Base-by-base conservation (phyloP, 148 eudicot genomes). In the Salicornia ramosissima region DNA sequence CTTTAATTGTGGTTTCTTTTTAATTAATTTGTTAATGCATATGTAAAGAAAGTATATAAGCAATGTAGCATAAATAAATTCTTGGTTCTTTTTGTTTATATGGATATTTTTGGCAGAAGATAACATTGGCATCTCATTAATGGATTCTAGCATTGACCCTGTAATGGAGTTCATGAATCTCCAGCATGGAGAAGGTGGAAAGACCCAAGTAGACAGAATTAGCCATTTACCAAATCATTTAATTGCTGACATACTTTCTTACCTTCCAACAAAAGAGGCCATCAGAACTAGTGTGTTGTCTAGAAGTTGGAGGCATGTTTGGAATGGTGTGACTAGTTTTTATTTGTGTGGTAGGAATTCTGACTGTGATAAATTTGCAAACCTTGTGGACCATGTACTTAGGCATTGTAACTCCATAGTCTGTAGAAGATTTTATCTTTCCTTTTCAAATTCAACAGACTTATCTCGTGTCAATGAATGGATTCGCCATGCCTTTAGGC, bases 261-360 rank as follows among this genome's bases (percentile, higher is more conserved):
- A 4, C 12, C 68, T 64, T 43, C 52, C 53, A 14, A 45, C 53
- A 19, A 16, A 64, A 15, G 68, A 43, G 28, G 68, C 68, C 15
- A 29, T 64, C 43, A 25, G 53, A 64, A 64, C 36, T 29, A 64
- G 68, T 34, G 7, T 64, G 25, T 26, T 64, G 34, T 64, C 53
- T 10, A 22, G 25, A 26, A 64, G 68, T 9, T 64, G 68, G 68
- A 64, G 24, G 47, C 43, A 45, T 29, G 34, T 42, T 15, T 45
- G 68, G 68, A 64, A 50, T 16, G 53, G 8, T 6, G 19, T 50
- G 16, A 19, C 2, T 50, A 19, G n/a, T 2, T 16, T 50, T 50
- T 19, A n/a, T 1, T 50, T 50, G n/a, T 6, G 6, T 19, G 53
- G 53, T 50, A 1, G 3, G 5, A 9, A 19, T 2, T 50, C 24